Conservation (phyloP, 78 protist species). For the Dictyostelium citrinum region DNA sequence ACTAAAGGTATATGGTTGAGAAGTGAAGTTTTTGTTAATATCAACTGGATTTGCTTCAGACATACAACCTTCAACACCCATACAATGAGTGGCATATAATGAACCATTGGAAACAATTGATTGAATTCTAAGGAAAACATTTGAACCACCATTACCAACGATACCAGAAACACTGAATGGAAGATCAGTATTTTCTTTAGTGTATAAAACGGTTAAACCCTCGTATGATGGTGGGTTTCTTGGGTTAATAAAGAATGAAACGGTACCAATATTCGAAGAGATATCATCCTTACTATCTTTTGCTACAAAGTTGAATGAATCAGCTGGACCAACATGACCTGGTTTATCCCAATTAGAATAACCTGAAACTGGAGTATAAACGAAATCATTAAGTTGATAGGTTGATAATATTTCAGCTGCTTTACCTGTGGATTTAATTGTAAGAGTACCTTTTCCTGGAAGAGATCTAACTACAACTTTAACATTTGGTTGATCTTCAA, state of each 20-base stretch:
- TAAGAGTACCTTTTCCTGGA: slow-evolving; percentile 34
- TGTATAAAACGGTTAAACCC: neutral
- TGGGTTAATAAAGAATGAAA: neutral
- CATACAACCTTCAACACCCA: slow-evolving; percentile 26
- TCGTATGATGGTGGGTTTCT: slow-evolving; percentile 19
- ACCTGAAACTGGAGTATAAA: slow-evolving; percentile 9
- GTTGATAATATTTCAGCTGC: neutral
- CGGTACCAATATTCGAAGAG: neutral
- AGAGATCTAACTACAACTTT: neutral
- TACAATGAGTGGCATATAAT: neutral
- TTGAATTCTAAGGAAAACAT: neutral
- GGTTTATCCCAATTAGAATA: neutral
- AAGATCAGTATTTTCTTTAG: neutral
- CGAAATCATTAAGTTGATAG: neutral
- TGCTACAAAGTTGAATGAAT: neutral
- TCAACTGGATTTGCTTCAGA: neutral
- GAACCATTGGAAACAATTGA: neutral
- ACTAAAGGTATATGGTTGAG: neutral
- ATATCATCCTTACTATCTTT: neutral
- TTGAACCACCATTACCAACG: neutral
- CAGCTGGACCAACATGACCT: slow-evolving; percentile 50
- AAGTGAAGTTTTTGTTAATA: neutral
- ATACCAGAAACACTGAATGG: neutral
- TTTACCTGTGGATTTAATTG: slow-evolving; percentile 3
- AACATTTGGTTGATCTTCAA: neutral